These are phyloP conservation scores for Salix dunnii DNA, from an alignment of 345 rosid species.

Conservation along the genomic window DNA sequence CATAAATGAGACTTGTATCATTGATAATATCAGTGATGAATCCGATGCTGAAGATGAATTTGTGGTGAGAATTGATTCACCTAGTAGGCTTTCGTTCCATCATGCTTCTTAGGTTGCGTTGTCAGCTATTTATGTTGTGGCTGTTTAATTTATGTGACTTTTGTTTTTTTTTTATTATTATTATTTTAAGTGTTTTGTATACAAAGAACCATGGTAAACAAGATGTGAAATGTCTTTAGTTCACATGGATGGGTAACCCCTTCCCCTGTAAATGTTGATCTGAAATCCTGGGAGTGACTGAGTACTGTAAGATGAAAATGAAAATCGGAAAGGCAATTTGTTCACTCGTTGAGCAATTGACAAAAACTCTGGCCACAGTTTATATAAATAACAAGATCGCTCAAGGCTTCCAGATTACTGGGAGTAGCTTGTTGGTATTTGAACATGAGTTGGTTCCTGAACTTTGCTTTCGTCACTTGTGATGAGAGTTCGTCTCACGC, in stretches of 20 bases:
- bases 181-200: not conserved
- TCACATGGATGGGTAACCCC: not conserved
- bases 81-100: constrained; percentile 61
- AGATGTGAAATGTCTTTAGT: not conserved
- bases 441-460: not conserved
- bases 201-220: not conserved
- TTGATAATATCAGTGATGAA: constrained; percentile 56
- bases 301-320: too few relatives aligned
- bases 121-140: not conserved
- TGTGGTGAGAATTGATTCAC: constrained; percentile 71
- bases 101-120: constrained; percentile 29
- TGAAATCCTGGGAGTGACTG: too few relatives aligned
- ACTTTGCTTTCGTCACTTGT: too few relatives aligned
- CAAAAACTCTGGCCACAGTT: not conserved
- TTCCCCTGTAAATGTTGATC: not conserved
- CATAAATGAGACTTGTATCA: not conserved
- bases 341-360: too few relatives aligned
- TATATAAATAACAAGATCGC: not conserved
- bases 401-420: not conserved
- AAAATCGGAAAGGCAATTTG: too few relatives aligned
- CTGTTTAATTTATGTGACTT: not conserved
- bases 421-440: not conserved
- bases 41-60: constrained; percentile 55
- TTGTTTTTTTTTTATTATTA: not conserved
- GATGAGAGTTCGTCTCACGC: too few relatives aligned